Conservation (phyloP, 1,284 basidiomycete genomes). For the Fomitiporia mediterranea region DNA sequence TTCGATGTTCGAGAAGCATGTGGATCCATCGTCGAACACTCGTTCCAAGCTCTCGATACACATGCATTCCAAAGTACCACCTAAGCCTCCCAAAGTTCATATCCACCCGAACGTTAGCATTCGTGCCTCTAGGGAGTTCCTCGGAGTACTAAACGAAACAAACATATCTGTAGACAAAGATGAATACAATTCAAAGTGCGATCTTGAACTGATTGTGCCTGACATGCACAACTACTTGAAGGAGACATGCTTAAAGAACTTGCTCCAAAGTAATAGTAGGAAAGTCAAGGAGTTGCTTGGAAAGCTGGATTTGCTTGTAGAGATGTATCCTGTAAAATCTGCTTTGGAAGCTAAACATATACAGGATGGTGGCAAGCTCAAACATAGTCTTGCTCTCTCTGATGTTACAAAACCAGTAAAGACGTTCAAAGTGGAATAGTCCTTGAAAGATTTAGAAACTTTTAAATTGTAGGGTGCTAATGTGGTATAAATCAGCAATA, state of each 20-base stretch:
- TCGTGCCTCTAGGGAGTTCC: constrained; percentile 61
- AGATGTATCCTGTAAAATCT: constrained; percentile 47
- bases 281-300: constrained; percentile 47
- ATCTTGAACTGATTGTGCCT: constrained; percentile 42
- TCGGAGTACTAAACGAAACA: constrained; percentile 46
- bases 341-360: constrained; percentile 56
- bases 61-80: constrained; percentile 65
- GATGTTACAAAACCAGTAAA: constrained; percentile 52
- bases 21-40: constrained; percentile 70
- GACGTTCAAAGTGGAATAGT: constrained; percentile 59
- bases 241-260: constrained; percentile 39
- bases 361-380: constrained; percentile 70
- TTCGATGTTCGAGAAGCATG: constrained; percentile 63
- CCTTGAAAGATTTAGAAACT: no score
- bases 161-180: constrained; percentile 48
- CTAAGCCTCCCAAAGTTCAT: no score
- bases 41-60: constrained; percentile 84
- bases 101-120: constrained; percentile 60
- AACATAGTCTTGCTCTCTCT: constrained; percentile 49
- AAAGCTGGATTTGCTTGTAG: constrained; percentile 48
- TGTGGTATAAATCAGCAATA: no score
- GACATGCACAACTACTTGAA: constrained; percentile 54
- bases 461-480: no score
- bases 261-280: no score
- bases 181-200: constrained; percentile 40